Conservation (phyloP, 1,139 yeast genomes). For the Nakaseomyces kungkrabaensis region DNA sequence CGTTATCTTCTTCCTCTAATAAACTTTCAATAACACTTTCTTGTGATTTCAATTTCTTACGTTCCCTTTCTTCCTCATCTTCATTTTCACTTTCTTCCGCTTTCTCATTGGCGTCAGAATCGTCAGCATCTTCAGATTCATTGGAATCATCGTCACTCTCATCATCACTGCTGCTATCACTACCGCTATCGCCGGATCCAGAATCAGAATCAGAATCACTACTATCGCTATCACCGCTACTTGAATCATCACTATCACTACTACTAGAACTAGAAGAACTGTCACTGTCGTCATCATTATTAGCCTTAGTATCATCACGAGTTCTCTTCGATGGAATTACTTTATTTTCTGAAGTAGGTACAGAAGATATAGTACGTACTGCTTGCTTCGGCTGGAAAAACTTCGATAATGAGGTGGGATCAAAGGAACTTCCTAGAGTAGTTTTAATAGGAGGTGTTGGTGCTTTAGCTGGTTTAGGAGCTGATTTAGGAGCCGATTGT, state of each 20-base stretch:
- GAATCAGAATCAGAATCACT: constrained; percentile 1
- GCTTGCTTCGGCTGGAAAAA: constrained; percentile 30
- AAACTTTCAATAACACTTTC: constrained; percentile 2
- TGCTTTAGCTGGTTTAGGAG: constrained; percentile 5
- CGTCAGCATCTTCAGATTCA: constrained; percentile 6
- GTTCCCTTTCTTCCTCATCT: constrained; percentile 6
- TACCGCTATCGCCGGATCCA: constrained; percentile 5
- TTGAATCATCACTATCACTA: constrained; percentile 9
- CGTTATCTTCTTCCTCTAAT: background rate
- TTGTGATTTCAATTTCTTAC: background rate
- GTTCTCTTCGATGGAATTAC: constrained; percentile 20
- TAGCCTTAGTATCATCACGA: constrained; percentile 7
- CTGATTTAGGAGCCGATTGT: constrained; percentile 7
- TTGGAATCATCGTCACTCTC: constrained; percentile 6
- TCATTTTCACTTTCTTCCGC: constrained; percentile 7
- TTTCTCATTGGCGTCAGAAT: background rate
- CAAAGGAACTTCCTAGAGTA: constrained; percentile 17
- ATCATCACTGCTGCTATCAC: constrained; percentile 4
- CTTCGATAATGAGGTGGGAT: constrained; percentile 29
- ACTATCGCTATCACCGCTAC: constrained; percentile 4
- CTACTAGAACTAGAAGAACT: background rate
- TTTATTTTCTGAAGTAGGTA: constrained; percentile 9
- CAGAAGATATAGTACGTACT: constrained; percentile 9
- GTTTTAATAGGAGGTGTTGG: constrained; percentile 6
- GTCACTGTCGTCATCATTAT: constrained; percentile 12